These are phyloP conservation scores for Fraxinus baroniana DNA, from an alignment of 305 asterid species.

Conservation along the genomic window DNA sequence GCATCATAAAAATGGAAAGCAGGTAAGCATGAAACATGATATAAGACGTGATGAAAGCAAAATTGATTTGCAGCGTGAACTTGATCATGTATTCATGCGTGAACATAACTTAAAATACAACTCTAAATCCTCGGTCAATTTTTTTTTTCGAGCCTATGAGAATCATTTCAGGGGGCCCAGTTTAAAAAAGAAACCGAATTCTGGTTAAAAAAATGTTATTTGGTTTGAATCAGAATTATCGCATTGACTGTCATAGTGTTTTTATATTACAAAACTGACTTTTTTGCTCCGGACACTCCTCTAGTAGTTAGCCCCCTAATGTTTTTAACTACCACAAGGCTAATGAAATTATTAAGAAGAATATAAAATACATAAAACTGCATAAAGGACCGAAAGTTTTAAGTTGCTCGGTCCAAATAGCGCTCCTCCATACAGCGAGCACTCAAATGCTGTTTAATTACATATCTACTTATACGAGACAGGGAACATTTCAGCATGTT, in stretches of 20 bases:
- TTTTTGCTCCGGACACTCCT: background rate
- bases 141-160: background rate
- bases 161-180: background rate
- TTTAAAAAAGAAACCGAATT: background rate
- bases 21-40: conserved; percentile 4
- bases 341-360: background rate
- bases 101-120: background rate
- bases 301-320: background rate
- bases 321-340: background rate
- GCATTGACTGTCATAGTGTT: background rate
- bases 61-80: background rate
- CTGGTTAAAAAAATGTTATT: background rate
- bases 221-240: background rate
- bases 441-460: background rate
- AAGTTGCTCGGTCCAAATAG: background rate
- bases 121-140: background rate
- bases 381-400: background rate
- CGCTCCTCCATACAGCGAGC: background rate
- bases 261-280: background rate
- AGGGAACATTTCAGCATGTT: background rate
- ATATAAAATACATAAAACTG: background rate
- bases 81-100: background rate
- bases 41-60: background rate
- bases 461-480: background rate
- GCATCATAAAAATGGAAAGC: conserved; percentile 27